Percentiles rank a stretch among this genome's conserved stretches.
These are phyloP conservation scores for Vanrija sp. DNA, from an alignment of 1,284 basidiomycete genomes.

Conservation along the genomic window DNA sequence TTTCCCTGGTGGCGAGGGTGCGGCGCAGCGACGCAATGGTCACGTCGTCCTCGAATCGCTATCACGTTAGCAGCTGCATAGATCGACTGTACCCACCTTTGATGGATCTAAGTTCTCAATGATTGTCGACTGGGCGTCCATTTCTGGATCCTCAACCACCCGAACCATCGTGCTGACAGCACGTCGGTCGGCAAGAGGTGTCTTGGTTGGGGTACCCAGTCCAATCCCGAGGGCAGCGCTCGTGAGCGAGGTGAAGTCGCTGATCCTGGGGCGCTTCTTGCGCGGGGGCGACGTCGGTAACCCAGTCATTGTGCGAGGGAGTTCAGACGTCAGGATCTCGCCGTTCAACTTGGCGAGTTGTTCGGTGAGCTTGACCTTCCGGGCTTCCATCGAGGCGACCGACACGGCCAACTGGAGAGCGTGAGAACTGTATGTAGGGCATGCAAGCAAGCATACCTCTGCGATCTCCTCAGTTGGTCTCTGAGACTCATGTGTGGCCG, in stretches of 20 bases:
- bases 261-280: slow-evolving; percentile 44
- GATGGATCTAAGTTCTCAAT: slow-evolving; percentile 10
- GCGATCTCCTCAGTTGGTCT: slow-evolving; percentile 11
- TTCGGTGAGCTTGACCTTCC: slow-evolving; percentile 35
- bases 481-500: not conserved
- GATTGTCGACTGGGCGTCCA: slow-evolving; percentile 14
- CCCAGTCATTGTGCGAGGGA: slow-evolving; percentile 23
- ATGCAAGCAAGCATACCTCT: slow-evolving; percentile 11
- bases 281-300: slow-evolving; percentile 24
- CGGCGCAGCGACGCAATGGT: slow-evolving; percentile 28
- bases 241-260: slow-evolving; percentile 36
- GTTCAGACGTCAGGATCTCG: slow-evolving; percentile 44
- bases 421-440: not conserved
- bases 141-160: slow-evolving; percentile 28
- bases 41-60: slow-evolving; percentile 34
- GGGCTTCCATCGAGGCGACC: slow-evolving; percentile 41
- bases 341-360: slow-evolving; percentile 45
- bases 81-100: not conserved
- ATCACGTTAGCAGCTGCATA: not conserved
- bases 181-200: slow-evolving; percentile 26
- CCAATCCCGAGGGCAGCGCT: slow-evolving; percentile 24
- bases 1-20: slow-evolving; percentile 30
- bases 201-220: slow-evolving; percentile 23
- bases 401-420: slow-evolving; percentile 35
- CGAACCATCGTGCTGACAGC: slow-evolving; percentile 42